Evolutionary conservation across 2,329 filamentous ascomycete genomes (phyloP), one percentile per base, ranked within the genome.

Genomic region (Aspergillus phoenicis): DNA sequence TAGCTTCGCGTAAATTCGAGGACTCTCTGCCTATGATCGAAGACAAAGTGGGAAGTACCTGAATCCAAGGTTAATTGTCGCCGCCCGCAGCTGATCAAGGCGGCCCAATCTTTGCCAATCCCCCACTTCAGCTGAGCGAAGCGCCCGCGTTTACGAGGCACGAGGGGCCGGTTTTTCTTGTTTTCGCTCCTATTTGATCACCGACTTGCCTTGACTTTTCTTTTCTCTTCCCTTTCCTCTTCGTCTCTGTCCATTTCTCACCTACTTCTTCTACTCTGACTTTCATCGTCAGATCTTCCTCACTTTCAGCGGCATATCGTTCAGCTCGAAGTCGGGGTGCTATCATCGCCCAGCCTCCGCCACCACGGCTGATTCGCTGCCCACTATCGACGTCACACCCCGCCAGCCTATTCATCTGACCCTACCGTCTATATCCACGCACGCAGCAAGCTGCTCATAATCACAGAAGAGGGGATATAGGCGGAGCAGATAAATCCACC

Each of bases 41-140:
- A 39, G 26, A 17, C 4, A 47, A 6, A 15, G 15, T 1, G 11
- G 41, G 8, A 39, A 45, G 39, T 47, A 45, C 26, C 38, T 56
- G 53, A 45, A 30, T 52, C 47, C 47, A n/a, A n/a, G n/a, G n/a
- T 51, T 8, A 30, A 49, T 30, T n/a, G 26, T 28, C 26, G 47
- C 47, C 26, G 26, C 30, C 43, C 39, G 39, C 53, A 56, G 53
- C 41, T 56, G 53, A 56, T 56, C 53, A 47, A 28, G 26, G 45
- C 53, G 53, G 62, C 59, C 62, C 61, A 62, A 64, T 64, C 57
- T 58, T 58, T 59, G 59, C 57, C 52, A 59, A 58, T 47, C 60
- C 64, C 62, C 65, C 59, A 59, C 58, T 66, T 66, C 66, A 68
- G 66, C 66, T 68, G 66, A 66, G 57, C 61, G 39, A 43, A 59